These are phyloP conservation scores for Soucietia sequanensis DNA, from an alignment of 805 yeast genomes.

Conservation along the genomic window DNA sequence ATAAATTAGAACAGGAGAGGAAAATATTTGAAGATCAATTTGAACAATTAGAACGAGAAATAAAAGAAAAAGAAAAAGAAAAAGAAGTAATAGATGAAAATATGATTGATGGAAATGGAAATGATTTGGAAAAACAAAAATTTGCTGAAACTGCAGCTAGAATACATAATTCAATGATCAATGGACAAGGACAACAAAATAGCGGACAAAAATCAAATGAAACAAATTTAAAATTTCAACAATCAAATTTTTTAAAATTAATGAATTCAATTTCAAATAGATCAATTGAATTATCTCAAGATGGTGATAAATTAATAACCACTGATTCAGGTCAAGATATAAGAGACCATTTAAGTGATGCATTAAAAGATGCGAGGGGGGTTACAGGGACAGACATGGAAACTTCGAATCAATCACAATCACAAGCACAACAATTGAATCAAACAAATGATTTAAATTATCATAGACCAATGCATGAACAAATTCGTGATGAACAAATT, in stretches of 20 bases:
- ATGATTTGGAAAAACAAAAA: slow-evolving; percentile 27
- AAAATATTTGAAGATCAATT: slow-evolving; percentile 30
- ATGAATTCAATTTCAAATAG: slow-evolving; percentile 39
- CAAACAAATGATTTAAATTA: slow-evolving; percentile 3
- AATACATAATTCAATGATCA: slow-evolving; percentile 28
- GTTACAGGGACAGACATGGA: background rate
- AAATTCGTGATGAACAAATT: background rate
- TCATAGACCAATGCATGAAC: slow-evolving; percentile 14
- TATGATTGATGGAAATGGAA: background rate
- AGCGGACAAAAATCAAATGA: slow-evolving; percentile 20
- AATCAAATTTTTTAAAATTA: slow-evolving; percentile 36
- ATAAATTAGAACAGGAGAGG: slow-evolving; percentile 23
- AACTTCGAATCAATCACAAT: background rate
- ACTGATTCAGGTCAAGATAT: slow-evolving; percentile 34
- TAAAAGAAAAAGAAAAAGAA: slow-evolving; percentile 12
- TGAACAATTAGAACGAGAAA: slow-evolving; percentile 31
- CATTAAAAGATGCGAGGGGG: slow-evolving; percentile 9
- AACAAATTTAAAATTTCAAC: slow-evolving; percentile 30
- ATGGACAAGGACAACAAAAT: slow-evolving; percentile 6
- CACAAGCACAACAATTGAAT: background rate
- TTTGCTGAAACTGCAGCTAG: slow-evolving; percentile 41
- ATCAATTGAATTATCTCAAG: slow-evolving; percentile 29
- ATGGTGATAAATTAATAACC: slow-evolving; percentile 39
- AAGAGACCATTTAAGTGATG: slow-evolving; percentile 19
- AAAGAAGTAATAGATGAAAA: slow-evolving; percentile 4